These are phyloP conservation scores for Aspergillus sp. DNA, from an alignment of 2,329 filamentous ascomycete species.

Conservation along the genomic window DNA sequence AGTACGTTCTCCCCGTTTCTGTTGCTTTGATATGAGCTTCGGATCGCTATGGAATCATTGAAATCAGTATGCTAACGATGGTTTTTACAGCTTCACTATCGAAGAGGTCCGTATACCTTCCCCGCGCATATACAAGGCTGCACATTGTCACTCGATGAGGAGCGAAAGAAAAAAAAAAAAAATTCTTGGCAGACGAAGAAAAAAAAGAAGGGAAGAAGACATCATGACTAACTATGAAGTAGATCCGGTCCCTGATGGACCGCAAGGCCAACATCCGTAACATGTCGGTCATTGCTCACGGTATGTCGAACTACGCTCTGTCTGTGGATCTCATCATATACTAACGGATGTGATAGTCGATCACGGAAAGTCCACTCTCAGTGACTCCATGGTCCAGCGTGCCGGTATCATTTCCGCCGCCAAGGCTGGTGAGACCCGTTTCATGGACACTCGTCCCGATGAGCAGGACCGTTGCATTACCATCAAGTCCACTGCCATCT, in stretches of 20 bases:
- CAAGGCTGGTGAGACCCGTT: slow-evolving; percentile 93
- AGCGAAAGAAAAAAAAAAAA: not conserved
- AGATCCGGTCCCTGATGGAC: slow-evolving; percentile 52
- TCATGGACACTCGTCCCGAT: slow-evolving; percentile 94
- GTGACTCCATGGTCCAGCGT: slow-evolving; percentile 98
- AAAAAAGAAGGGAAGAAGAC: not conserved
- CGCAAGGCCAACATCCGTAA: slow-evolving; percentile 69
- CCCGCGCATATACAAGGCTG: slow-evolving; percentile 2
- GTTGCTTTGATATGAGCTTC: not conserved
- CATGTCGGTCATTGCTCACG: slow-evolving; percentile 99
- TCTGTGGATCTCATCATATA: not conserved
- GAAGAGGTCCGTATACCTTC: slow-evolving; percentile 65
- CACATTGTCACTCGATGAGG: not conserved
- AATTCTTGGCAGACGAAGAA: not conserved
- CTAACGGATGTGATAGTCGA: slow-evolving; percentile 61
- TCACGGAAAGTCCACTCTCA: slow-evolving; percentile 99
- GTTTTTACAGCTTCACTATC: slow-evolving; percentile 81
- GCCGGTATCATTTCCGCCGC: slow-evolving; percentile 98
- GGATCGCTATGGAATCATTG: not conserved
- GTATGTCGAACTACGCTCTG: slow-evolving; percentile 44
- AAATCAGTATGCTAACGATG: slow-evolving; percentile 31
- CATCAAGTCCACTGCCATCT: slow-evolving; percentile 99
- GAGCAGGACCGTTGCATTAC: slow-evolving; percentile 99
- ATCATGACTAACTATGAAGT: slow-evolving; percentile 21
- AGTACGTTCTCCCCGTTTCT: slow-evolving; percentile 66